These are phyloP conservation scores for Vicia sativa DNA, from an alignment of 306 rosid species.

Conservation along the genomic window DNA sequence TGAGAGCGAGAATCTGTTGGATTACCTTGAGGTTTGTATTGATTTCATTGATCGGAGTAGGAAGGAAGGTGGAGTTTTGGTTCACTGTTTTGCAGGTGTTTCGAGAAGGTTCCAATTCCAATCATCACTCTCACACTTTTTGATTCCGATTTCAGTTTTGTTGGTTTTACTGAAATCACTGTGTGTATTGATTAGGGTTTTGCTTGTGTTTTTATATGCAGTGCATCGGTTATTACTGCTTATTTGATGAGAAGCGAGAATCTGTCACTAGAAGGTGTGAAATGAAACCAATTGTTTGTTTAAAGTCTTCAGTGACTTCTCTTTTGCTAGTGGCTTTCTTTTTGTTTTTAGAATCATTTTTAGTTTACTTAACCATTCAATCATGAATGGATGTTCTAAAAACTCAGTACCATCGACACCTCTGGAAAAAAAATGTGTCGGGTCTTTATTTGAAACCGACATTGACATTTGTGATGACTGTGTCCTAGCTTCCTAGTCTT, in stretches of 20 bases:
- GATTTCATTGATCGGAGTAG: conserved; percentile 76
- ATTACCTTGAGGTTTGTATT: conserved; percentile 77
- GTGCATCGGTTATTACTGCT: conserved; percentile 88
- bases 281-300: conserved; percentile 39
- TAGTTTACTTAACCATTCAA: not conserved
- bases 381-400: no score
- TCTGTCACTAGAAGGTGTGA: conserved; percentile 83
- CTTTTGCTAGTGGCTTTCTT: conserved; percentile 44
- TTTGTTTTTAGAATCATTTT: not conserved
- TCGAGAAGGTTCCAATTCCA: conserved; percentile 81
- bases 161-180: not conserved
- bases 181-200: conserved; percentile 26
- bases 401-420: no score
- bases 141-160: not conserved
- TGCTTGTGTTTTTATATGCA: conserved; percentile 60
- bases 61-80: conserved; percentile 84
- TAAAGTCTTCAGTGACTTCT: no score
- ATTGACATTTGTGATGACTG: no score
- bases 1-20: conserved; percentile 77
- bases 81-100: conserved; percentile 98
- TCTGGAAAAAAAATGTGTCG: no score
- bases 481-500: no score
- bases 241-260: conserved; percentile 88
- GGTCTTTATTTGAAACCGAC: no score
- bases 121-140: not conserved